These are phyloP conservation scores for Castanea crenata DNA, from an alignment of 306 rosid species.

Conservation along the genomic window DNA sequence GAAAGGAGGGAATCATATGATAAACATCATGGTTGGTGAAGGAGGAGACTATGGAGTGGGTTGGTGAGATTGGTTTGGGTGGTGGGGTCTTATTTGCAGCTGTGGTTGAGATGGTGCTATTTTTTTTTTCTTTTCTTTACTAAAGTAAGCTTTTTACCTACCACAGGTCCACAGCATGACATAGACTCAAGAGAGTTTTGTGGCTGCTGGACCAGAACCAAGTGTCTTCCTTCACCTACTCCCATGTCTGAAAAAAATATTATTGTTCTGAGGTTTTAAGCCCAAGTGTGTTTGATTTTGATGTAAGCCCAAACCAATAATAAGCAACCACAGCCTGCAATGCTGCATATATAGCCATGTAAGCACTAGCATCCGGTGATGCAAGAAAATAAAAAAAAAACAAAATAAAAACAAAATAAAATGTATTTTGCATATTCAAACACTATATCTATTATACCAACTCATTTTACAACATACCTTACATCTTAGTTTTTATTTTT, in stretches of 20 bases:
- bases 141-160: conserved; percentile 11
- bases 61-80: conserved; percentile 31
- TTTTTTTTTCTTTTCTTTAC: background rate
- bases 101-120: background rate
- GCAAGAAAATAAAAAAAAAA: no score
- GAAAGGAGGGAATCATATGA: background rate
- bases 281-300: no score
- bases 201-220: background rate
- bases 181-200: background rate
- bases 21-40: conserved; percentile 23
- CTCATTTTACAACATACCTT: accelerated
- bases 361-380: no score
- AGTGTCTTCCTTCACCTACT: no score
- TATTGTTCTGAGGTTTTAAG: no score
- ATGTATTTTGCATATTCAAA: accelerated
- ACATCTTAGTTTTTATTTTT: no score
- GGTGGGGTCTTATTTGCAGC: background rate
- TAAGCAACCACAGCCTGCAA: no score
- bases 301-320: no score
- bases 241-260: no score
- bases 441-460: no score
- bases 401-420: no score
- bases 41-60: conserved; percentile 13
- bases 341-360: no score
- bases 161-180: conserved; percentile 12